Conservation (phyloP, 805 yeast genomes). For the Pichia phayaonensis region DNA sequence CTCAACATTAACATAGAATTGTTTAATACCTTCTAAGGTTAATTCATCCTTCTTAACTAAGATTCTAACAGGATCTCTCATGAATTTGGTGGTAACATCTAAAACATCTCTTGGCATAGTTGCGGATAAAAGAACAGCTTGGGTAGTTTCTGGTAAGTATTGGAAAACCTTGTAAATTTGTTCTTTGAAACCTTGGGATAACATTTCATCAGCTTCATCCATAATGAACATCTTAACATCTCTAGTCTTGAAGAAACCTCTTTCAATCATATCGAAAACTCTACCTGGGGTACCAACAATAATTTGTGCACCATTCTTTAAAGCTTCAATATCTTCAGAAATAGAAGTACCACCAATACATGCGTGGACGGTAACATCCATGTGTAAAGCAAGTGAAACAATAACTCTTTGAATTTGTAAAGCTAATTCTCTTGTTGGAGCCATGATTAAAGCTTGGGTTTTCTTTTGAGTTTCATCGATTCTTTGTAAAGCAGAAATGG, state of each 20-base stretch:
- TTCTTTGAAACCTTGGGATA: slow-evolving; percentile 89
- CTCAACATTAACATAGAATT: slow-evolving; percentile 84
- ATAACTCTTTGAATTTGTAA: slow-evolving; percentile 87
- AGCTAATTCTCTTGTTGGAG: slow-evolving; percentile 97
- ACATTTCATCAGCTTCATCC: slow-evolving; percentile 96
- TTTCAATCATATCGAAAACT: slow-evolving; percentile 82
- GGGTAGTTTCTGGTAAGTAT: slow-evolving; percentile 74
- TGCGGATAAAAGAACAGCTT: slow-evolving; percentile 92
- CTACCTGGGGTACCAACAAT: slow-evolving; percentile 98
- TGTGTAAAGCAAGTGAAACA: slow-evolving; percentile 75
- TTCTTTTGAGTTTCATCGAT: slow-evolving; percentile 65
- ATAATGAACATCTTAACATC: slow-evolving; percentile 79
- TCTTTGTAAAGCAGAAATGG: slow-evolving; percentile 86
- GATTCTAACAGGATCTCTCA: slow-evolving; percentile 88
- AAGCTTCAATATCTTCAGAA: slow-evolving; percentile 69
- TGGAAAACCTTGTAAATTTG: slow-evolving; percentile 91
- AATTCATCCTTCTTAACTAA: slow-evolving; percentile 92
- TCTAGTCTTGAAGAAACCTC: slow-evolving; percentile 68
- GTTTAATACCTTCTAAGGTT: slow-evolving; percentile 90
- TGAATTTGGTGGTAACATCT: slow-evolving; percentile 86
- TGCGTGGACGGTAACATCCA: slow-evolving; percentile 82
- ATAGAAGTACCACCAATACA: slow-evolving; percentile 91
- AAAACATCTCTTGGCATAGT: slow-evolving; percentile 88
- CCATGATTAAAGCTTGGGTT: slow-evolving; percentile 82
- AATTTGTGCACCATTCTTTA: slow-evolving; percentile 75